Evolutionary conservation across 176 grass and related monocot genomes (phyloP).

Genomic region (Triticum turgidum): DNA sequence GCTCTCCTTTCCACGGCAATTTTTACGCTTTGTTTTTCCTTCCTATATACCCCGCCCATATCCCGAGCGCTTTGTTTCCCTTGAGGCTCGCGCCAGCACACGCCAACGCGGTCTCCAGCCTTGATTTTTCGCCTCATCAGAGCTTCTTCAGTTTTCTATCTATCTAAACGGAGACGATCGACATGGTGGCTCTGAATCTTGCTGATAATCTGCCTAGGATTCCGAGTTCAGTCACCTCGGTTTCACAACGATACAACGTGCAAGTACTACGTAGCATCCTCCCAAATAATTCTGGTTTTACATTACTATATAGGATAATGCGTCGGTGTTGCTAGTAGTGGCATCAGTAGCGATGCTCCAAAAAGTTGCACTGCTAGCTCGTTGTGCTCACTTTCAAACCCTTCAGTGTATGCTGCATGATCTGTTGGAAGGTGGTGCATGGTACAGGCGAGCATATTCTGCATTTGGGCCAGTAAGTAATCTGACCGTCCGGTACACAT

Average conservation of each 20-base stretch:
- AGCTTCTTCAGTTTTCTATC: neutral
- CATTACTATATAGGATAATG: neutral
- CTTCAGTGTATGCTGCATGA: neutral
- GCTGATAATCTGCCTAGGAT: neutral
- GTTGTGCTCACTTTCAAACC: too few relatives aligned
- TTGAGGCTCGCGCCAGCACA: neutral
- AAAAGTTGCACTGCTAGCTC: neutral
- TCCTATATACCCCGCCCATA: neutral
- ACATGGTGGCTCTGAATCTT: neutral
- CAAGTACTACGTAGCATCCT: too few relatives aligned
- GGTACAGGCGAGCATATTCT: slow-evolving; percentile 4
- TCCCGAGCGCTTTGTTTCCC: slow-evolving; percentile 12
- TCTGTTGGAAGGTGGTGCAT: neutral
- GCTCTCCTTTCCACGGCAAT: slow-evolving; percentile 6
- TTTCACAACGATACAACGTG: too few relatives aligned
- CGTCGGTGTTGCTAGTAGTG: neutral
- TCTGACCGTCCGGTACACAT: neutral
- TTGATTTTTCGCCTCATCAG: neutral
- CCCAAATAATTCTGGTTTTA: neutral
- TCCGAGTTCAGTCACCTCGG: neutral
- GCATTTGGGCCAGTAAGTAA: neutral
- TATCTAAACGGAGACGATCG: neutral
- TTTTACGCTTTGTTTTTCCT: neutral
- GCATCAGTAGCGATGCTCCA: too few relatives aligned
- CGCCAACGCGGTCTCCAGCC: neutral